These are phyloP conservation scores for Sporothrix luriei DNA, from an alignment of 2,329 filamentous ascomycete genomes.

Conservation along the genomic window DNA sequence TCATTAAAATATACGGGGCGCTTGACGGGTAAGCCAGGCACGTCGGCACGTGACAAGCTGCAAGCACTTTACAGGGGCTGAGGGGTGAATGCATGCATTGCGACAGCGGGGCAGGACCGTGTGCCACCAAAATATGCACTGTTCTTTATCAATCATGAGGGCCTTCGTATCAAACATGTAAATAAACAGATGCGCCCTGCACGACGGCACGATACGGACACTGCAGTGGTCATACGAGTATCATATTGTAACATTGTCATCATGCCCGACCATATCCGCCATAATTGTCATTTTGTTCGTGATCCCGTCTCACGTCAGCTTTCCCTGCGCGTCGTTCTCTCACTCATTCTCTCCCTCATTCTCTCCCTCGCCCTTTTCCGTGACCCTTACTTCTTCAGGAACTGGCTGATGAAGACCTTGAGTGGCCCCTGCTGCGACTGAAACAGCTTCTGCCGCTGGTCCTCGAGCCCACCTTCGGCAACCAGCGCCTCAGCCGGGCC, in stretches of 20 bases:
- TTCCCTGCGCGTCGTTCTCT: not conserved
- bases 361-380: not conserved
- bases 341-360: not conserved
- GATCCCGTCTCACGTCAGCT: not conserved
- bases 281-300: conserved; percentile 2
- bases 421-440: conserved; percentile 36
- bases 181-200: not conserved
- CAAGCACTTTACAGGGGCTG: conserved; percentile 20
- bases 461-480: conserved; percentile 39
- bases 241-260: not conserved
- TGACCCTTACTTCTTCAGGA: conserved; percentile 34
- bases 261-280: not conserved
- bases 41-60: conserved; percentile 31
- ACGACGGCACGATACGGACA: not conserved
- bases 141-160: not conserved
- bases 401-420: conserved; percentile 36
- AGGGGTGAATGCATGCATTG: conserved; percentile 15
- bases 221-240: not conserved
- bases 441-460: conserved; percentile 39
- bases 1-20: not conserved
- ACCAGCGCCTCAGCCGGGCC: conserved; percentile 39
- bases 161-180: not conserved
- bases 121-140: not conserved
- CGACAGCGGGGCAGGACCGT: conserved; percentile 14
- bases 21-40: not conserved